Evolutionary conservation across 2,329 filamentous ascomycete genomes (phyloP).

Genomic region (Fusarium coicis): DNA sequence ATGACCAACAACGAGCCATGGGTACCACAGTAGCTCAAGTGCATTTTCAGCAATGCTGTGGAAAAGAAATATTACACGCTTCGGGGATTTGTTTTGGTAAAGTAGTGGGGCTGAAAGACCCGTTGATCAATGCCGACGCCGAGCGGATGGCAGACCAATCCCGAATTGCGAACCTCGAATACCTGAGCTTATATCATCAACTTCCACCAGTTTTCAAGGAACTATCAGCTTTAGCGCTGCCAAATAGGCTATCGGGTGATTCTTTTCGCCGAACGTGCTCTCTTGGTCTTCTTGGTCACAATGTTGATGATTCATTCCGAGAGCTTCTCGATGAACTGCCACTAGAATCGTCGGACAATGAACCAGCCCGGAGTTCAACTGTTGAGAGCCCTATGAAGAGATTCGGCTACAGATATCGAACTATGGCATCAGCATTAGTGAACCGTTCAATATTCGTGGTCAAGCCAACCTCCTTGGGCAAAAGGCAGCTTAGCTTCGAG

Average conservation of each 20-base stretch:
- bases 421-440: neutral
- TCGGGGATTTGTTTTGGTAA: neutral
- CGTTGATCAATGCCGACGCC: neutral
- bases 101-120: neutral
- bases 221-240: neutral
- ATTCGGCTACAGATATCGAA: neutral
- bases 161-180: neutral
- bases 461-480: neutral
- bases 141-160: neutral
- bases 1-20: neutral
- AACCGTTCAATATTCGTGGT: neutral
- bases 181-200: neutral
- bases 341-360: neutral
- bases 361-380: neutral
- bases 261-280: neutral
- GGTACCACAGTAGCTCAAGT: neutral
- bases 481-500: neutral
- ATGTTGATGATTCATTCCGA: neutral
- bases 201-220: neutral
- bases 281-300: neutral
- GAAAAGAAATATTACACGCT: neutral
- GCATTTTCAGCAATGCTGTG: accelerated
- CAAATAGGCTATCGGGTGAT: neutral
- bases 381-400: accelerated
- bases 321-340: neutral